Conservation (phyloP, 208 protist genomes). For the Tritrichomonas foetus region DNA sequence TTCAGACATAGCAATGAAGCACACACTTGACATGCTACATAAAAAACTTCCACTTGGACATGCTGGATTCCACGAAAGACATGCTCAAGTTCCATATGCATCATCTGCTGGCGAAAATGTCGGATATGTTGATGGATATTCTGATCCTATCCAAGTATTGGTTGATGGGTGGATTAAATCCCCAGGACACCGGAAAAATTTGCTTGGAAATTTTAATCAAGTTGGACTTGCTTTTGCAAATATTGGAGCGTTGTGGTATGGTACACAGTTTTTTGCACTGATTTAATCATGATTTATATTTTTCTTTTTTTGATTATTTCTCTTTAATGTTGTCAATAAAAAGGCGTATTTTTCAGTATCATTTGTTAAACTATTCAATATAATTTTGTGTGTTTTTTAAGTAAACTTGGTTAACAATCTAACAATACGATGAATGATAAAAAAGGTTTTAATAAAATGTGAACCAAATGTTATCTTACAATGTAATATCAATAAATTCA, state of each 20-base stretch:
- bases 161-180: constrained; percentile 13
- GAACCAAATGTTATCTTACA: too few species aligned
- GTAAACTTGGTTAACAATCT: too few species aligned
- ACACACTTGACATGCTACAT: background rate
- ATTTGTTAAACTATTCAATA: too few species aligned
- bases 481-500: too few species aligned
- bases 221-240: background rate
- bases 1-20: background rate
- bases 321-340: too few species aligned
- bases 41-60: background rate
- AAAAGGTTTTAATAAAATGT: too few species aligned
- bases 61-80: background rate
- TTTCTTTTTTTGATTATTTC: too few species aligned
- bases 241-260: background rate
- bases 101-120: background rate
- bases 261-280: background rate
- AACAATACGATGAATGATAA: too few species aligned
- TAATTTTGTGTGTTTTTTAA: too few species aligned
- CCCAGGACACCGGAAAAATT: background rate
- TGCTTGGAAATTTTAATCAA: background rate
- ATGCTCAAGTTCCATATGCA: background rate
- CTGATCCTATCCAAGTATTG: background rate
- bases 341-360: too few species aligned
- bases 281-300: too few species aligned
- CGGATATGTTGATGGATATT: background rate